Base-by-base conservation (phyloP, 2,329 filamentous ascomycete species). In the Nothophoma quercina region DNA sequence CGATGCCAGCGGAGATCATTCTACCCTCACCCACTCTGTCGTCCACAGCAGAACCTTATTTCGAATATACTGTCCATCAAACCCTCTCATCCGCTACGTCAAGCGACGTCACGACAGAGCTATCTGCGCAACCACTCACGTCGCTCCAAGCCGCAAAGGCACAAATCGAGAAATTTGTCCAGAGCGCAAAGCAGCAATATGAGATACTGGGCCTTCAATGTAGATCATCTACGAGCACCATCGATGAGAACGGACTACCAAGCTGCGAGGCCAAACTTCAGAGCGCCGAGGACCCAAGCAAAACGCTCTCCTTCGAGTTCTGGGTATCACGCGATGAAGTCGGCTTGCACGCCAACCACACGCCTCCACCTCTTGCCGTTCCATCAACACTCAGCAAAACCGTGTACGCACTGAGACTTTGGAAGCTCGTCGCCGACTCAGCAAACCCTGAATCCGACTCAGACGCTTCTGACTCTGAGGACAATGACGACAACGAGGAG, bases 41-140 rank as follows among this genome's bases (percentile, higher is more conserved):
- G 5, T 16, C 36, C 5, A 33, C 25, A 21, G 54, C 60, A 21
- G 56, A 64, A n/a, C 45, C 62, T 4, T 69, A 64, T 35, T 68
- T 67, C 15, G 62, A 69, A 19, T 70, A 68, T 44, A 53, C 58
- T 0, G 28, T 68, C 7, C 58, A 55, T 8, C 57, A 67, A 16
- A 64, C 56, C 13, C n/a, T 52, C 29, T 6, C 33, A 29, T 15
- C 13, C 23, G 12, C 49, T 45, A 2, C 25, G 21, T 16, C 62
- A 53, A 34, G 8, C 5, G 28, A 23, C 8, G 5, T 18, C 3
- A 38, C 40, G 1, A 48, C 34, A 8, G 56, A 58, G 21, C 35
- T 61, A 10, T 48, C 38, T 22, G 42, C 47, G 4, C 53, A 33
- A 9, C 47, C 58, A 0, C 58, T 51, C 39, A 61, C 51, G 2